Percentiles rank a stretch among this genome's conserved stretches.
Conservation (phyloP, 805 yeast genomes). For the Candida michaelii region DNA sequence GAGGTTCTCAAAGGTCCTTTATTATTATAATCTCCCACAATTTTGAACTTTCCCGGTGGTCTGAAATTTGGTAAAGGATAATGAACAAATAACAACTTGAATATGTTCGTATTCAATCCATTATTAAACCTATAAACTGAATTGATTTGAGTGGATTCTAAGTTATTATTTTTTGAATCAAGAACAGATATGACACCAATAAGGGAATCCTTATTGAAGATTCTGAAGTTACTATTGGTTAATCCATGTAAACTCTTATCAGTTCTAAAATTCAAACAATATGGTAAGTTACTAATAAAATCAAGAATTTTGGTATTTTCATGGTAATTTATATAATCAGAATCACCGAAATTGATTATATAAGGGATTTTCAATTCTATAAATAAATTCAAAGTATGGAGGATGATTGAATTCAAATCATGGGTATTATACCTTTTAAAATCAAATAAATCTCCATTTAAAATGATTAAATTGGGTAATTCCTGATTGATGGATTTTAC, state of each 20-base stretch:
- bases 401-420: conserved; percentile 1
- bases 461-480: conserved; percentile 33
- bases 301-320: conserved; percentile 20
- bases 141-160: conserved; percentile 35
- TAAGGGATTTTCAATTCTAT: conserved; percentile 30
- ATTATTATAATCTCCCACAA: conserved; percentile 40
- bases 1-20: conserved; percentile 33
- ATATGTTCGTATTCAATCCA: conserved; percentile 8
- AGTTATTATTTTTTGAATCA: conserved; percentile 29
- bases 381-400: conserved; percentile 23
- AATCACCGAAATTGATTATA: conserved; percentile 40
- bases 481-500: conserved; percentile 25
- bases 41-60: conserved; percentile 36
- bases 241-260: conserved; percentile 28
- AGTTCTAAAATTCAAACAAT: conserved; percentile 30
- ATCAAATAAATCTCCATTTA: conserved; percentile 43
- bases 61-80: conserved; percentile 44
- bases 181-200: conserved; percentile 32
- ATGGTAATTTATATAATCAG: conserved; percentile 20
- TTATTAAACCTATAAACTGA: conserved; percentile 29
- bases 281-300: conserved; percentile 35
- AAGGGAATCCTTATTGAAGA: conserved; percentile 15
- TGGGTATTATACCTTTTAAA: conserved; percentile 14
- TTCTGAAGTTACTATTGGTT: conserved; percentile 36
- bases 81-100: conserved; percentile 38